These are phyloP conservation scores for Xylaria venustula DNA, from an alignment of 495 filamentous ascomycete species.

Conservation along the genomic window DNA sequence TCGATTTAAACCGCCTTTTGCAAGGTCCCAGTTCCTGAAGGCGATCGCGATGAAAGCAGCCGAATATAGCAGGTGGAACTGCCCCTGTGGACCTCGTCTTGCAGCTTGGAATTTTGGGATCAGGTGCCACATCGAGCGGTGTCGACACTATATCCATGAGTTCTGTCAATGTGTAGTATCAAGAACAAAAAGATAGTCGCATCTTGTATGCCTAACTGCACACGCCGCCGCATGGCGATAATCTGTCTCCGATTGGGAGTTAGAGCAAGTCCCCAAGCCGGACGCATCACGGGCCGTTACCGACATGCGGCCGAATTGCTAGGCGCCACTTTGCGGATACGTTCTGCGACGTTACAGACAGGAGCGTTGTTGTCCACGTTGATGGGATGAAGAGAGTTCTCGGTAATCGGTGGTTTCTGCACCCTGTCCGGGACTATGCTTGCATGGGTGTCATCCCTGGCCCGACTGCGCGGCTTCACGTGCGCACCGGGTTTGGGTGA, in stretches of 20 bases:
- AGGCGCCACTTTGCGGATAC: background rate
- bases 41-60: constrained; percentile 2
- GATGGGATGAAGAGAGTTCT: background rate
- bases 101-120: background rate
- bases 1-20: background rate
- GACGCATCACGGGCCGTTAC: background rate
- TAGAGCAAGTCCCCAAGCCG: background rate
- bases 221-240: background rate
- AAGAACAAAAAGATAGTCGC: background rate
- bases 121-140: background rate
- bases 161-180: background rate
- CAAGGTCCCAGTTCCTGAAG: background rate
- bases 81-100: background rate
- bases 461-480: background rate
- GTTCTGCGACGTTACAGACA: constrained; percentile 9
- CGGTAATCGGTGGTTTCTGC: background rate
- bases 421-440: background rate
- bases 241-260: background rate
- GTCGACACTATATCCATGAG: background rate
- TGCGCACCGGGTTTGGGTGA: background rate
- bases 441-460: background rate
- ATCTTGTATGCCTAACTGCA: background rate
- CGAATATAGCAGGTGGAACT: background rate
- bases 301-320: constrained; percentile 1
- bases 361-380: background rate